A percentile compares a stretch with the other conserved stretches of the same genome.
phyloP scores from a whole-genome alignment of 352 stramenopile genomes.

The Poterioochromonas sp. region DNA sequence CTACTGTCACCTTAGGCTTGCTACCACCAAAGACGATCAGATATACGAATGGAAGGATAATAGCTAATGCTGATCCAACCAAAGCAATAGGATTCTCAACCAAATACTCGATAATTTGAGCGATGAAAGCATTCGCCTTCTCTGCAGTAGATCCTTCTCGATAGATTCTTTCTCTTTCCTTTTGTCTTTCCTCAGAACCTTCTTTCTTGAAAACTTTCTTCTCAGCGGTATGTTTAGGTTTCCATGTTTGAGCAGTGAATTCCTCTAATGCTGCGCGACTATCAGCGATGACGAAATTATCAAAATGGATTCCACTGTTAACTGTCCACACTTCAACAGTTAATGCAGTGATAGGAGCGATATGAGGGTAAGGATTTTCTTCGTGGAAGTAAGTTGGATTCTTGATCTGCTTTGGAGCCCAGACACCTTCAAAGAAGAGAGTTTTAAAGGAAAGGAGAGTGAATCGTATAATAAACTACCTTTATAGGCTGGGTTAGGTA shows the following conservation, averaged over 20 bases:
- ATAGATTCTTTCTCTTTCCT: neutral
- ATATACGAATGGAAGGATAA: constrained; percentile 8
- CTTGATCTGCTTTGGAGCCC: constrained; percentile 70
- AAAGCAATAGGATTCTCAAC: neutral
- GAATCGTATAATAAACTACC: too few species aligned
- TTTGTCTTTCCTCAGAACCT: neutral
- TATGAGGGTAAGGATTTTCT: constrained; percentile 53
- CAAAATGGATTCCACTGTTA: constrained; percentile 71
- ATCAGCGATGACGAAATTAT: constrained; percentile 80
- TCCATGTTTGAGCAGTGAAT: constrained; percentile 7
- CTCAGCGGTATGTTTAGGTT: neutral
- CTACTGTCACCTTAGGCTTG: neutral
- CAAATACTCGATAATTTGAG: neutral
- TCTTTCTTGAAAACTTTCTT: neutral
- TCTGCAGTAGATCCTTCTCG: neutral
- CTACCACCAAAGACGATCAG: constrained; percentile 14
- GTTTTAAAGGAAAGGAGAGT: neutral
- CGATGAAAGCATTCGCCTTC: neutral
- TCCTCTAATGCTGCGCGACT: constrained; percentile 45
- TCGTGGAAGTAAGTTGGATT: constrained; percentile 79
- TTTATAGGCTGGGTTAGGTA: constrained; percentile 82
- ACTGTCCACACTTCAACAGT: constrained; percentile 69
- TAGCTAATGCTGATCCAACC: neutral
- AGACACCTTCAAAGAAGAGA: constrained; percentile 52
- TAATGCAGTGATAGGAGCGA: constrained; percentile 66